Percentiles rank a stretch among this genome's conserved stretches.
These are phyloP conservation scores for Calocybe gangraenosa DNA, from an alignment of 768 basidiomycete species.

Conservation along the genomic window DNA sequence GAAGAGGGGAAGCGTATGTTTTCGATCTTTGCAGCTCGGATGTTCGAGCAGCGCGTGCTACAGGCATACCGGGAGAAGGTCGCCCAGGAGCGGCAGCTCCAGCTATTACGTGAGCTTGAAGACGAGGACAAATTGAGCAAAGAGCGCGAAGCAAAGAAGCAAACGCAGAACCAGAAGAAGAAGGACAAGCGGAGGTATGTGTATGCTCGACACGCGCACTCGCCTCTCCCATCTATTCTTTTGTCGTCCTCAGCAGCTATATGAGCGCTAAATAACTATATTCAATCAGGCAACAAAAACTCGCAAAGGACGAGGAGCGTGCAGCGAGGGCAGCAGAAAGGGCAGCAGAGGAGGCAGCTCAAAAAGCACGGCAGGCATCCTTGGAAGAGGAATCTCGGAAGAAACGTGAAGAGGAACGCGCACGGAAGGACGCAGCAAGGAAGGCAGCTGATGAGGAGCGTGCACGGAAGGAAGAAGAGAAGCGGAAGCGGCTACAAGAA, in stretches of 20 bases:
- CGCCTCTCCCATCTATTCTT: conserved; percentile 4
- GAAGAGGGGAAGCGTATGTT: conserved; percentile 99
- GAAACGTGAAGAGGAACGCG: conserved; percentile 85
- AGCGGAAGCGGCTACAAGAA: conserved; percentile 67
- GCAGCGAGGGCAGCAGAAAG: conserved; percentile 80
- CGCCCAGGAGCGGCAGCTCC: conserved; percentile 91
- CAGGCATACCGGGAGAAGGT: conserved; percentile 96
- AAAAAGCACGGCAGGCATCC: conserved; percentile 70
- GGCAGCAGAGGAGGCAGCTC: conserved; percentile 79
- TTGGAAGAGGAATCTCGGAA: conserved; percentile 78
- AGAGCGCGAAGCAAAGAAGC: conserved; percentile 91
- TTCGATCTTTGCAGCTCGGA: conserved; percentile 97
- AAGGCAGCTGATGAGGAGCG: conserved; percentile 83
- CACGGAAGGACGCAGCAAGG: conserved; percentile 67
- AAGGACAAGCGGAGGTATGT: conserved; percentile 89
- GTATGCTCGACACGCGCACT: conserved; percentile 3
- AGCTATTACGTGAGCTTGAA: conserved; percentile 90
- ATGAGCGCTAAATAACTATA: conserved; percentile 6
- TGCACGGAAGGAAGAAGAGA: conserved; percentile 79
- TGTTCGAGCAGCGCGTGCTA: conserved; percentile 98
- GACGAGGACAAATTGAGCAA: conserved; percentile 87
- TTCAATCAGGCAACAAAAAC: conserved; percentile 76
- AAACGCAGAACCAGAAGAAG: conserved; percentile 98
- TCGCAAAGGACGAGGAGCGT: conserved; percentile 88
- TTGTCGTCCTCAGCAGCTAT: conserved; percentile 12